Base-by-base conservation (phyloP, 208 protist species). In the Jaenimonas drosophilae region DNA sequence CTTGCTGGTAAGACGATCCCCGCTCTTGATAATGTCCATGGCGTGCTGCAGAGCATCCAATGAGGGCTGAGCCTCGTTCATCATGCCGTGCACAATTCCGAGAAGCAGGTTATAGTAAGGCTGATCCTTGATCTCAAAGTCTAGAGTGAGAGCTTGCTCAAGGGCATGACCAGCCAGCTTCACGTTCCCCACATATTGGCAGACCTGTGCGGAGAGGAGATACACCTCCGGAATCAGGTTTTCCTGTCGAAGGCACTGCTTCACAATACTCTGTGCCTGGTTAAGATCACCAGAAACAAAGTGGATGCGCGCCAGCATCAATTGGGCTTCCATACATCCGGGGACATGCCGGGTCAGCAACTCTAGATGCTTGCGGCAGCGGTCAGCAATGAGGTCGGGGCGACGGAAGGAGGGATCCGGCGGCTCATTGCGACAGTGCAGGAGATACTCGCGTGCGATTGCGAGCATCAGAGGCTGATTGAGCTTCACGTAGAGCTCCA, bases 61-160 rank as follows among this genome's bases (percentile, higher is more conserved):
- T 14, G 91, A 82, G 49, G 88, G 64, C 16, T 75, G 41, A 1
- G 62, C 28, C 44, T 94, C 74, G 38, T 81, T 74, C 26, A 72
- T 63, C 50, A 69, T 73, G 29, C 59, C 53, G 43, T 86, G 62
- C 29, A 96, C 69, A 21, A 75, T 78, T 29, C 90, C 95, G 31
- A 80, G 78, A 9, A 98, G 54, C 11, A 98, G 53, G 52, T 96
- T 88, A 59, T 96, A 98, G 3, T 82, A 54, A 6, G 91, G 80
- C 53, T 82, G 73, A 50, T 97, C 85, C 45, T 93, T 85, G 17
- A 98, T 54, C 25, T 87, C 70, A 68, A 98, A 98, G 57, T 97
- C 84, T 24, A 94, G 64, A 6, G 78, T 93, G 25, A 96, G 66
- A 9, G 90, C 94, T 57, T 91, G 77, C 50, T 96, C 87, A 4